Base-by-base conservation (phyloP, 345 rosid species). In the Linum trigynum region DNA sequence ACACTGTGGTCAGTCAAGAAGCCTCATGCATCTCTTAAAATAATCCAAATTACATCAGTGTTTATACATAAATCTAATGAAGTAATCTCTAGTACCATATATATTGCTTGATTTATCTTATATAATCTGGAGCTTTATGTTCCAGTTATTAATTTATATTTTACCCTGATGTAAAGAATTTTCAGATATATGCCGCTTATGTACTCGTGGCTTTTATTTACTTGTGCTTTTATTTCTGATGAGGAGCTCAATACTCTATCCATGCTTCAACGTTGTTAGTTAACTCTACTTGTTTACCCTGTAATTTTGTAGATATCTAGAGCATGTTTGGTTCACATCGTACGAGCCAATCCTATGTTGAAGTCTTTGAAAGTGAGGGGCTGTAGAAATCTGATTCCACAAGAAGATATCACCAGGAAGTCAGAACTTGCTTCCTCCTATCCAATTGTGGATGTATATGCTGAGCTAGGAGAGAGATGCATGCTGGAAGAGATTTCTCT, bases 281-380 rank as follows among this genome's bases (percentile, higher is more conserved):
- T 8, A 41, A 41, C 45, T 41, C 45, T 4, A 41, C 0, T 41
- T 1, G n/a, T 3, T 16, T 57, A 8, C 51, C 12, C 12, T 45
- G 51, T 45, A 59, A 62, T 65, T 40, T 67, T 82, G 77, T 84
- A 90, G 97, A 65, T 86, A 67, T 90, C 89, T 50, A 72, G 78
- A 62, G 68, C 74, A 74, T 79, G 82, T 75, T 79, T 90, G 57
- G 71, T 79, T 77, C 66, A 73, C 67, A 72, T 88, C 38, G 71
- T 86, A 67, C 69, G 37, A 35, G 71, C 74, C 67, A 90, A 84
- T 75, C 79, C 80, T 65, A 72, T 73, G 72, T 77, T 90, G 69
- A 87, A 84, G 80, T 75, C 65, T 69, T 69, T 90, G 72, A 84
- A 80, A 65, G 85, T 86, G 38, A 81, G 79, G 73, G 92, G 85